Evolutionary conservation across 805 yeast species (phyloP).

Genomic region (Saccharomycodes ludwigii): DNA sequence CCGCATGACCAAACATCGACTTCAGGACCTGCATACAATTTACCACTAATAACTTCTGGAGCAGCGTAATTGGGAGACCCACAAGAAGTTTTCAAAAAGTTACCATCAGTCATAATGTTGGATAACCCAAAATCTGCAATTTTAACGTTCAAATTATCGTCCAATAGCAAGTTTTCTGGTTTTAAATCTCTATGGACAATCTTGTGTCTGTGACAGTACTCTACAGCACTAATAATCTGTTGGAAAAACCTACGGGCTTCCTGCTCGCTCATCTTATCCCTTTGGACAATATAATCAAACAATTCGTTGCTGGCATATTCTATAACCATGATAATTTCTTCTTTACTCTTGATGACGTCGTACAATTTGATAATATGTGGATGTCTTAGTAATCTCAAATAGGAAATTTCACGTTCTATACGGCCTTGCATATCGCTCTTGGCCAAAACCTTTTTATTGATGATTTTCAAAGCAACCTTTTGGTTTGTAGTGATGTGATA

Average conservation of each 20-base stretch:
- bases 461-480: conserved; percentile 84
- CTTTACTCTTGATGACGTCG: conserved; percentile 90
- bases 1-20: conserved; percentile 98
- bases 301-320: conserved; percentile 95
- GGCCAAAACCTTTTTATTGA: conserved; percentile 82
- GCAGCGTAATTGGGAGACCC: conserved; percentile 98
- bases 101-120: conserved; percentile 96
- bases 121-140: conserved; percentile 94
- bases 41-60: conserved; percentile 91
- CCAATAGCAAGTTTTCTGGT: conserved; percentile 84
- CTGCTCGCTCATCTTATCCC: conserved; percentile 83
- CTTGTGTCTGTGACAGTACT: conserved; percentile 91
- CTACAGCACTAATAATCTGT: conserved; percentile 92
- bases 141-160: conserved; percentile 82
- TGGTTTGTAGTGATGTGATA: conserved; percentile 86
- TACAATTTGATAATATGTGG: conserved; percentile 93
- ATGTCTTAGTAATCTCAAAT: conserved; percentile 76
- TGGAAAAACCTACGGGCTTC: conserved; percentile 92
- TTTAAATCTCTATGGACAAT: conserved; percentile 94
- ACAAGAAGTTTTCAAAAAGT: conserved; percentile 86
- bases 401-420: conserved; percentile 87
- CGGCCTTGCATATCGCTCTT: conserved; percentile 96
- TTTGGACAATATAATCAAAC: conserved; percentile 88
- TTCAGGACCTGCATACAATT: conserved; percentile 94
- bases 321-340: conserved; percentile 93